Conservation (phyloP, 176 grass and related monocot genomes). For the Cymbopogon citratus region DNA sequence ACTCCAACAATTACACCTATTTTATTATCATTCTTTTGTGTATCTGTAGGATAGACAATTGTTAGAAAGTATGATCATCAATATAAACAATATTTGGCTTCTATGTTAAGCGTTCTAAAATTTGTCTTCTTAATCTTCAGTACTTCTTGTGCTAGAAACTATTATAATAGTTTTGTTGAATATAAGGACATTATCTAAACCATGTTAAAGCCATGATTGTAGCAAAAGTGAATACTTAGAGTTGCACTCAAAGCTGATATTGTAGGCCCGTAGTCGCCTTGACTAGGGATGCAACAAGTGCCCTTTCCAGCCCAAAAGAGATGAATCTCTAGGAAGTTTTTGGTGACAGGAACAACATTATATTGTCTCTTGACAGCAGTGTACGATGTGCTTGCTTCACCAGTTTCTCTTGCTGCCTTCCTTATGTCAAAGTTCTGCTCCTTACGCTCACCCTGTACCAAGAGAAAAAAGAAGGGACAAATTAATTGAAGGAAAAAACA, state of each 20-base stretch:
- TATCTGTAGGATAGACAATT: not conserved
- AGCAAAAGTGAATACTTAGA: conserved; percentile 29
- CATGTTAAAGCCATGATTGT: not conserved
- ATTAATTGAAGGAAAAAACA: not conserved
- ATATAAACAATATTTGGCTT: not conserved
- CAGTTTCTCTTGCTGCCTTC: conserved; percentile 47
- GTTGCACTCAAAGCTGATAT: conserved; percentile 70
- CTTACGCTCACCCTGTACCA: conserved; percentile 45
- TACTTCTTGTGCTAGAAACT: no score
- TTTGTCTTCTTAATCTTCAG: not conserved
- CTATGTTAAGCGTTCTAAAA: not conserved
- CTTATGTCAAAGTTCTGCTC: conserved; percentile 75
- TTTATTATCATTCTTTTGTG: conserved; percentile 17
- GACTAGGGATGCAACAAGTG: conserved; percentile 58
- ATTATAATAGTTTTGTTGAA: no score
- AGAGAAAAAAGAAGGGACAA: not conserved
- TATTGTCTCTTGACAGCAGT: conserved; percentile 46
- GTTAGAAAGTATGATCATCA: not conserved
- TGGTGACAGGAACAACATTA: conserved; percentile 38
- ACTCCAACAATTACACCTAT: conserved; percentile 41
- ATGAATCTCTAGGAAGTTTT: conserved; percentile 81
- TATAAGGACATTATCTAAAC: not conserved
- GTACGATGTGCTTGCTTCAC: not conserved
- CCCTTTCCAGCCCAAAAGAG: conserved; percentile 93
- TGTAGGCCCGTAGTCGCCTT: conserved; percentile 58